Conservation (phyloP, 2,329 filamentous ascomycete genomes). For the Colletotrichum cuscutae region DNA sequence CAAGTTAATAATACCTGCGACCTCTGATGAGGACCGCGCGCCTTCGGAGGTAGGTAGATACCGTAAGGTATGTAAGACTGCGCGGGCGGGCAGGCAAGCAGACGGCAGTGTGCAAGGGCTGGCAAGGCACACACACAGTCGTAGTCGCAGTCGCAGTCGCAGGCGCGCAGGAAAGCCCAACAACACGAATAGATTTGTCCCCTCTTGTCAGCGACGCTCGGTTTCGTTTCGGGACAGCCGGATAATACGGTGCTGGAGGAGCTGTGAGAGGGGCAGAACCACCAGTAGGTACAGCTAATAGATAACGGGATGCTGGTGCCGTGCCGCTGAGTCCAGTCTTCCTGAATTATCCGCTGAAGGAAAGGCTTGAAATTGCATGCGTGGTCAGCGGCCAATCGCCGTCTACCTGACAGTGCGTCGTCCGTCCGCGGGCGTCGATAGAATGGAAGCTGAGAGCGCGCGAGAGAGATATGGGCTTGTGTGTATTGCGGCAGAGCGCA, state of each 20-base stretch:
- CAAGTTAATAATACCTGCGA: constrained; percentile 26
- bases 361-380: constrained; percentile 23
- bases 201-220: constrained; percentile 17
- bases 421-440: constrained; percentile 15
- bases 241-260: constrained; percentile 13
- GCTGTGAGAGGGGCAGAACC: constrained; percentile 12
- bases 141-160: background rate
- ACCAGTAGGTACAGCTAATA: constrained; percentile 20
- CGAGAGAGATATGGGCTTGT: background rate
- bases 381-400: constrained; percentile 20
- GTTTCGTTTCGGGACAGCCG: constrained; percentile 30
- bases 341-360: constrained; percentile 1
- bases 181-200: background rate
- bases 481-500: background rate
- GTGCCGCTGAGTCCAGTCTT: background rate
- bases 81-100: background rate
- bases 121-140: constrained; percentile 13
- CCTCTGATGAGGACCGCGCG: constrained; percentile 9
- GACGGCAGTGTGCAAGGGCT: constrained; percentile 11
- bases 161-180: background rate
- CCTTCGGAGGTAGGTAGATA: background rate
- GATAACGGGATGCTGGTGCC: constrained; percentile 14
- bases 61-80: background rate
- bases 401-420: constrained; percentile 16
- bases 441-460: background rate